Evolutionary conservation across 176 grass and related monocot species (phyloP).

Genomic region (Oropetium thomaeum): DNA sequence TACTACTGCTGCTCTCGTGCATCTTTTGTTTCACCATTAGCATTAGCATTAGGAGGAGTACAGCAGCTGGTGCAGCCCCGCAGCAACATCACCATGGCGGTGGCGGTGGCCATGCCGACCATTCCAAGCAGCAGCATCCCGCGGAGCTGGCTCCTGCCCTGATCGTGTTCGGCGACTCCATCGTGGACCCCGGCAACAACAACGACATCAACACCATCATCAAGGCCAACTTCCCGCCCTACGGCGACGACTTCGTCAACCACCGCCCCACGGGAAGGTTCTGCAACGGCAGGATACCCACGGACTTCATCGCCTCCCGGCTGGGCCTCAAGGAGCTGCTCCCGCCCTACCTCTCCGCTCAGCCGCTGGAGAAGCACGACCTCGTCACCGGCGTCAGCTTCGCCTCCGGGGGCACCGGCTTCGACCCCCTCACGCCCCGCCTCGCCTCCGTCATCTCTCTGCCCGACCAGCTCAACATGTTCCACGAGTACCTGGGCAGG

Average conservation of each 20-base stretch:
- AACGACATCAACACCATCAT: conserved; percentile 53
- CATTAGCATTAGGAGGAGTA: background rate
- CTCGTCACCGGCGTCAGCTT: conserved; percentile 76
- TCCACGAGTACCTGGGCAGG: conserved; percentile 56
- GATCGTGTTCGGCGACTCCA: conserved; percentile 74
- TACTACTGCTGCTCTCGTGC: background rate
- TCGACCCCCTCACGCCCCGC: conserved; percentile 57
- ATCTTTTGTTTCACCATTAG: background rate
- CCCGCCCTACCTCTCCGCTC: conserved; percentile 49
- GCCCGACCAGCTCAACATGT: conserved; percentile 48
- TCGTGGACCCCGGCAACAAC: conserved; percentile 74
- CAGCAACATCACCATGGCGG: background rate
- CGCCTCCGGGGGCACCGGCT: conserved; percentile 70
- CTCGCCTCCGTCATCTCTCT: conserved; percentile 57
- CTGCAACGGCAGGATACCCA: conserved; percentile 72
- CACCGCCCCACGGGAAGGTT: conserved; percentile 58
- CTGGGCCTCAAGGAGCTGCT: conserved; percentile 70
- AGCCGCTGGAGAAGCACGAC: conserved; percentile 44
- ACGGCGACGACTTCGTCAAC: conserved; percentile 51
- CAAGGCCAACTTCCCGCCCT: conserved; percentile 65
- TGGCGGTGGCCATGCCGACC: too few species aligned
- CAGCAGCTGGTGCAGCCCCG: background rate
- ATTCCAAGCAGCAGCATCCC: background rate
- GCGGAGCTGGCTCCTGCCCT: conserved; percentile 42
- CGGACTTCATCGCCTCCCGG: conserved; percentile 55